Evolutionary conservation across 148 eudicot species (phyloP), one percentile per base, ranked within the genome.

Genomic region (Rhododendron simsii): DNA sequence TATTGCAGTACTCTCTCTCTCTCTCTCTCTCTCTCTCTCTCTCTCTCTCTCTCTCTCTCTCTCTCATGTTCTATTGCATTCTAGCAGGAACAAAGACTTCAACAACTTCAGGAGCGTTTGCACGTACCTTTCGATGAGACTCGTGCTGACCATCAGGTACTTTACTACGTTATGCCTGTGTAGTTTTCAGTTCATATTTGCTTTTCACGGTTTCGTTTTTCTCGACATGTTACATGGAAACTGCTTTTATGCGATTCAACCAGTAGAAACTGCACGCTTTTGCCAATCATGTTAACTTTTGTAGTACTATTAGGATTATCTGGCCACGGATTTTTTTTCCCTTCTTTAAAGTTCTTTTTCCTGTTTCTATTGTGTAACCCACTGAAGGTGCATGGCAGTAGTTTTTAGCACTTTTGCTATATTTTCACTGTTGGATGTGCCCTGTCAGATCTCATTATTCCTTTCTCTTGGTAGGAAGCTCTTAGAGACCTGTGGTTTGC

Each of bases 91-190:
- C 90, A 89, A 85, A 92, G 98, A 83, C 92, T 93, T 61, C 93
- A 91, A 83, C 87, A 85, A 83, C 89, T 95, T 67, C 92, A 89
- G 88, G 90, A 92, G 45, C 88, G 98, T 71, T 82, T 92, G 26
- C 86, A 91, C 3, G 83, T 93, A 83, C 92, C 98, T 71, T 97
- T 92, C 83, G 96, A 95, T 77, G 95, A 93, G 86, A 89, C 88
- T 84, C 85, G 91, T 63, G 89, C 89, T 57, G 98, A 92, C 67
- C 99, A 97, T 91, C 99, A 94, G 87, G 99, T 97, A 92, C 28
- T 73, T 73, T 30, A 26, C 41, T 13, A 14, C 77, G 44, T 75
- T 50, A n/a, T 71, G 48, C 85, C 67, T 45, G 75, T 78, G 45
- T 84, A 39, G 41, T n/a, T 50, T 65, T 61, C 44, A 83, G 55